Evolutionary conservation across 495 filamentous ascomycete species (phyloP), one percentile per base, ranked within the genome.

Genomic region (Lineolata rhizophorae): DNA sequence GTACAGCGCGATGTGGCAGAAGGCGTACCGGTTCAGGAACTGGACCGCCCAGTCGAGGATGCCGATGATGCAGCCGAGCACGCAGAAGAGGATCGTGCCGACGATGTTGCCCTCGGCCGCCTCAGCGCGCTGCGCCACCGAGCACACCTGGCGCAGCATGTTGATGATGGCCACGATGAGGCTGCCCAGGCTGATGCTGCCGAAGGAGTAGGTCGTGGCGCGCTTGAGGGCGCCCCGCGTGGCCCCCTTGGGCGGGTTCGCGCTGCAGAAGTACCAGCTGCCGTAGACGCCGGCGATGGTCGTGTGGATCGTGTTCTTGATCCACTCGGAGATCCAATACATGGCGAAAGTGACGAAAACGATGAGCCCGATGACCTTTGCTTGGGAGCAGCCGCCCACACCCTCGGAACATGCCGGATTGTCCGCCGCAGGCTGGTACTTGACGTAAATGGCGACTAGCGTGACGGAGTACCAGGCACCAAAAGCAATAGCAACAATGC

Each of bases 231-330:
- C 72, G 11, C 80, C 77, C 4, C 79, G 62, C 1, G 85, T 92
- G 4, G 77, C 71, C 8, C 68, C 67, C 27, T 57, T 67, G 3
- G 82, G 82, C 47, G 77, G 73, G 27, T 75, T 75, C 12, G 64
- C 55, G 20, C 60, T 54, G 41, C 60, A 72, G 57, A 92, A 93
- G 54, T 91, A 95, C 84, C 84, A 93, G 1, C 75, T 76, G 0
- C 80, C 84, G 39, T 91, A 93, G 9, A 92, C 73, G 8, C 85
- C 81, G 0, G 77, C 75, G 44, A 92, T 74, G 14, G 74, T 81
- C 19, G 71, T 74, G 50, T 95, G 83, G 21, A 93, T 75, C 11
- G 74, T 79, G 49, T 92, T 93, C 55, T 93, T 92, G 35, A 92
- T 48, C 64, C 75, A 81, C 47, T 93, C 83, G 16, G 72, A 75